A percentile compares a stretch with the other conserved stretches of the same genome.
phyloP scores from a whole-genome alignment of 257 asterid species.

The Dorcoceras hygrometricum region DNA sequence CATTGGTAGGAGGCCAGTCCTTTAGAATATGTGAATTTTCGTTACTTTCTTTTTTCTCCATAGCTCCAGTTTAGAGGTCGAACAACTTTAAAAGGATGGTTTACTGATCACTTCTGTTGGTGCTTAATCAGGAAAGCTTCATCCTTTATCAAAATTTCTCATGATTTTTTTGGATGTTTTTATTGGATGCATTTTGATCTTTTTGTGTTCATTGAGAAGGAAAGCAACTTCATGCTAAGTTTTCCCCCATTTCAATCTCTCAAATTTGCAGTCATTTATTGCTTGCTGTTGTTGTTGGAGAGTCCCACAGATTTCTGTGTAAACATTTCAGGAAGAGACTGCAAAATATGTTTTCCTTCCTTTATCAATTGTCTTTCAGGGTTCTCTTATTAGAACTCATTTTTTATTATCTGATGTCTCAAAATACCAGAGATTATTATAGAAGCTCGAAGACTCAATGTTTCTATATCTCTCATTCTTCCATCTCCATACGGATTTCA shows the following conservation, averaged over 20 bases:
- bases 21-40: too few species aligned
- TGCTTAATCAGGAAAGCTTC: too few species aligned
- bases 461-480: too few species aligned
- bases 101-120: too few species aligned
- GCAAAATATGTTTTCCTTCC: not conserved
- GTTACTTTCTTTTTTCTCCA: too few species aligned
- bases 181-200: conserved; percentile 5
- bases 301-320: conserved; percentile 4
- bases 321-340: not conserved
- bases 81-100: too few species aligned
- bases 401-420: not conserved
- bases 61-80: too few species aligned
- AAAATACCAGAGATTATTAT: not conserved
- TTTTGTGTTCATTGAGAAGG: conserved; percentile 10
- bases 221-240: not conserved
- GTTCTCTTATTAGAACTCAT: conserved; percentile 5
- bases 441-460: too few species aligned
- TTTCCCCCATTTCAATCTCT: not conserved
- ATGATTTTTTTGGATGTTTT: not conserved
- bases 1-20: too few species aligned
- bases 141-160: too few species aligned
- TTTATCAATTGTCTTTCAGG: not conserved
- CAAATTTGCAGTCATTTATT: too few species aligned
- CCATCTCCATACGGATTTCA: too few species aligned
- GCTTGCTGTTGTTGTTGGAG: not conserved